Percentiles rank a stretch among this genome's conserved stretches.
Conservation (phyloP, 768 basidiomycete genomes). For the Xerocomellus chrysenteron region DNA sequence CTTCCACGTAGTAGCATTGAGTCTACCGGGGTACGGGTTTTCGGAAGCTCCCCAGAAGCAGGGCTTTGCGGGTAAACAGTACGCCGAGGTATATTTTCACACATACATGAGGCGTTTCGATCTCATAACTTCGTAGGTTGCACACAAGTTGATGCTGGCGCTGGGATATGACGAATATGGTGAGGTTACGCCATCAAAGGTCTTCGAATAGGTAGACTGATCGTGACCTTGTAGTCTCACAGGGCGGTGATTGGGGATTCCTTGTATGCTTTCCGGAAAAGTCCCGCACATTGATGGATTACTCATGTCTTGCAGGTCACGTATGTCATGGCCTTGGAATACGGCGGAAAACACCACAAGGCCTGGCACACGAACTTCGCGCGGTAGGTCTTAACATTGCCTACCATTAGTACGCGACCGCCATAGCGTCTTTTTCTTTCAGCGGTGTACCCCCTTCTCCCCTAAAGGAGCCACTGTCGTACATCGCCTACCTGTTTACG, state of each 20-base stretch:
- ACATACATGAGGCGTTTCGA: no score
- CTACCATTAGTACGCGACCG: conserved; percentile 12
- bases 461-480: conserved; percentile 28
- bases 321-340: conserved; percentile 30
- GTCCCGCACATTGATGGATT: no score
- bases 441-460: not conserved
- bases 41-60: conserved; percentile 54
- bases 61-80: conserved; percentile 49
- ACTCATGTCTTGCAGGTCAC: conserved; percentile 30
- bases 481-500: conserved; percentile 26
- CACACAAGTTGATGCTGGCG: conserved; percentile 47
- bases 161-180: conserved; percentile 51
- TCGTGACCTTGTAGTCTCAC: conserved; percentile 35
- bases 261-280: conserved; percentile 24
- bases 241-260: conserved; percentile 49
- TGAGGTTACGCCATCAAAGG: conserved; percentile 10
- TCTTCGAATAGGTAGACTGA: not conserved
- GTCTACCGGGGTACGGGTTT: conserved; percentile 64
- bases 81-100: conserved; percentile 46
- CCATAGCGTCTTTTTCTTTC: conserved; percentile 8
- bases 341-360: conserved; percentile 43
- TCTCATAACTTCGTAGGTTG: conserved; percentile 32
- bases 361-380: conserved; percentile 48
- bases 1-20: conserved; percentile 61
- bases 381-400: no score